Conservation (phyloP, 768 basidiomycete genomes). For the Mycena crocata region DNA sequence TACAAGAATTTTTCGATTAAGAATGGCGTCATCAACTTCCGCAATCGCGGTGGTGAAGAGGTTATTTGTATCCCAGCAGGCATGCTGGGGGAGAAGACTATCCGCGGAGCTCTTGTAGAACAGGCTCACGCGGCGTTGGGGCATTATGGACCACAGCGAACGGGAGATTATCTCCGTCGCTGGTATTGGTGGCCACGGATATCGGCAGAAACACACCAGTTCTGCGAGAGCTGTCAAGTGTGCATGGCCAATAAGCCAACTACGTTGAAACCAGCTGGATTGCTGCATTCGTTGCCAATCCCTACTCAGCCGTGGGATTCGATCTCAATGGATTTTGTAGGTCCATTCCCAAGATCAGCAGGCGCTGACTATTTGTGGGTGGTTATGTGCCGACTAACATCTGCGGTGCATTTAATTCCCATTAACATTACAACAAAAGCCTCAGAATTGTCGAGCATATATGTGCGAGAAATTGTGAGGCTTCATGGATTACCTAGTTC, state of each 20-base stretch:
- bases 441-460: conserved; percentile 31
- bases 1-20: conserved; percentile 11
- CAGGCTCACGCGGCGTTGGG: conserved; percentile 46
- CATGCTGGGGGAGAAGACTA: conserved; percentile 12
- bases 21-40: conserved; percentile 7
- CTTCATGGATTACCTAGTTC: conserved; percentile 42
- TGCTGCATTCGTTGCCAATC: too few species aligned
- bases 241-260: conserved; percentile 31
- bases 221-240: conserved; percentile 22
- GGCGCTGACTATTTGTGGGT: conserved; percentile 36
- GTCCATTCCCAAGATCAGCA: conserved; percentile 37
- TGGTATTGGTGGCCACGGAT: conserved; percentile 47
- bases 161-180: conserved; percentile 41
- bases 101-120: conserved; percentile 17
- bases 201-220: not conserved
- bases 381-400: conserved; percentile 32
- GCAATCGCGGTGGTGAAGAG: conserved; percentile 6
- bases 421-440: conserved; percentile 22
- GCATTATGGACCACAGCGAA: conserved; percentile 45
- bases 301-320: too few species aligned
- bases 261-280: conserved; percentile 21
- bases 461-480: conserved; percentile 28
- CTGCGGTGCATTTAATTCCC: conserved; percentile 17
- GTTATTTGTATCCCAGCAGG: conserved; percentile 37
- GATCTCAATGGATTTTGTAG: conserved; percentile 43